Conservation (phyloP, 805 yeast genomes). For the Spathaspora passalidarum region DNA sequence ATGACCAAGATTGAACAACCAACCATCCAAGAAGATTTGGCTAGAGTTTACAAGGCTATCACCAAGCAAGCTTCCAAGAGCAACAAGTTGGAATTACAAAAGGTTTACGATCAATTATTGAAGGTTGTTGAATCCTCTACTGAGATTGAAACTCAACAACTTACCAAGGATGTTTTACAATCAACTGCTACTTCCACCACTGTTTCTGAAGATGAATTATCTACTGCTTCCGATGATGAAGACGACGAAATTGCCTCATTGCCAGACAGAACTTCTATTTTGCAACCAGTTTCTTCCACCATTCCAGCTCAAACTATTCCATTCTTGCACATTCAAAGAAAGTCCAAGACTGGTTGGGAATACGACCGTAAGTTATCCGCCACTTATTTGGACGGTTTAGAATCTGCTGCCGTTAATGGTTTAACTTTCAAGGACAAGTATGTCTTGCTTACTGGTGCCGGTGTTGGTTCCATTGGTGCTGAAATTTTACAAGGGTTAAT, state of each 20-base stretch:
- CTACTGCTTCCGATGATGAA: slow-evolving; percentile 44
- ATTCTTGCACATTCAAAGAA: slow-evolving; percentile 87
- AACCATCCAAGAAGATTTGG: slow-evolving; percentile 79
- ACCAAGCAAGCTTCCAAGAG: slow-evolving; percentile 60
- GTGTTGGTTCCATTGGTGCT: slow-evolving; percentile 98
- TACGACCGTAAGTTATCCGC: slow-evolving; percentile 80
- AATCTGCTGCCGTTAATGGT: slow-evolving; percentile 92
- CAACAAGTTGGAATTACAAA: slow-evolving; percentile 68
- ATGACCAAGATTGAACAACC: slow-evolving; percentile 70
- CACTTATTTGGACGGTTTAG: slow-evolving; percentile 82
- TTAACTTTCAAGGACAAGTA: slow-evolving; percentile 83
- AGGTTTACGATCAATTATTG: slow-evolving; percentile 66
- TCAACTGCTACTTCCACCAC: slow-evolving; percentile 38
- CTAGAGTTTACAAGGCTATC: slow-evolving; percentile 78
- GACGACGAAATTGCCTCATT: slow-evolving; percentile 86
- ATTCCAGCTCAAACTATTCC: slow-evolving; percentile 87
- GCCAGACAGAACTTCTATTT: slow-evolving; percentile 65
- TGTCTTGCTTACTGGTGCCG: slow-evolving; percentile 96
- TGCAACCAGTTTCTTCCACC: slow-evolving; percentile 69
- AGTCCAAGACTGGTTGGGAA: slow-evolving; percentile 74
- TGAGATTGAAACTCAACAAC: slow-evolving; percentile 67
- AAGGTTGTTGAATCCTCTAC: slow-evolving; percentile 65
- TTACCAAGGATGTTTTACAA: slow-evolving; percentile 51
- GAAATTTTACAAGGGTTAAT: slow-evolving; percentile 92
- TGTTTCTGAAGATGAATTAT: slow-evolving; percentile 33